These are phyloP conservation scores for Talaromyces islandicus DNA, from an alignment of 2,329 filamentous ascomycete species.

Conservation along the genomic window DNA sequence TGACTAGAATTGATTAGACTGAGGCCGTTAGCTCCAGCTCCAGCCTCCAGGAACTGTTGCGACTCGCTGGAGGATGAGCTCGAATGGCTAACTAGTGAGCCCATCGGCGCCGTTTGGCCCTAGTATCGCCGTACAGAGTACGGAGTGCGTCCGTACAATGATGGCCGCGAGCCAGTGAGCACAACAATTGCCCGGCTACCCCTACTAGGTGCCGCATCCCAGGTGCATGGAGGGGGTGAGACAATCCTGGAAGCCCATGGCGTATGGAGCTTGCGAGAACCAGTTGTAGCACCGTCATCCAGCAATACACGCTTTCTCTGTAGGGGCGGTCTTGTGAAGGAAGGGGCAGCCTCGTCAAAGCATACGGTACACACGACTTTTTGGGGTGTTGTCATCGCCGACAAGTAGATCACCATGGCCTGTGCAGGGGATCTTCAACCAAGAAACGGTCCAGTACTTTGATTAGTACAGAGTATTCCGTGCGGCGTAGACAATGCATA, in stretches of 20 bases:
- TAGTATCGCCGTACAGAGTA: constrained; percentile 1
- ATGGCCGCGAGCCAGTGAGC: not conserved
- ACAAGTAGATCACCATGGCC: not conserved
- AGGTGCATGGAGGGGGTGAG: not conserved
- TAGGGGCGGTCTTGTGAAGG: not conserved
- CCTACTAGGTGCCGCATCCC: not conserved
- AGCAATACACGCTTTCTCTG: not conserved
- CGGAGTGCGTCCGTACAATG: not conserved
- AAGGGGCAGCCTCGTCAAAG: not conserved
- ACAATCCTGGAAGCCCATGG: not conserved
- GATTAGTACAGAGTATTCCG: not conserved
- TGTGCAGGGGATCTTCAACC: not conserved
- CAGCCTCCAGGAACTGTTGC: constrained; percentile 2
- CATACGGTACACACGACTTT: not conserved
- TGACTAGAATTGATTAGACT: not conserved
- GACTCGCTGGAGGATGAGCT: constrained; percentile 1
- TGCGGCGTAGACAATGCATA: not conserved
- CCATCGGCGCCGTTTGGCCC: constrained; percentile 6
- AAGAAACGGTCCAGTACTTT: not conserved
- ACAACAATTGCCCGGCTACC: not conserved
- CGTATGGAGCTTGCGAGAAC: not conserved
- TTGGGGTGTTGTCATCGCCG: not conserved
- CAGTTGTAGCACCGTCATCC: not conserved
- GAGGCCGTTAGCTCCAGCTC: not conserved
- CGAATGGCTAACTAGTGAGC: not conserved